phyloP scores from a whole-genome alignment of 2,329 filamentous ascomycete genomes.

The Neopestalotiopsis rosae region DNA sequence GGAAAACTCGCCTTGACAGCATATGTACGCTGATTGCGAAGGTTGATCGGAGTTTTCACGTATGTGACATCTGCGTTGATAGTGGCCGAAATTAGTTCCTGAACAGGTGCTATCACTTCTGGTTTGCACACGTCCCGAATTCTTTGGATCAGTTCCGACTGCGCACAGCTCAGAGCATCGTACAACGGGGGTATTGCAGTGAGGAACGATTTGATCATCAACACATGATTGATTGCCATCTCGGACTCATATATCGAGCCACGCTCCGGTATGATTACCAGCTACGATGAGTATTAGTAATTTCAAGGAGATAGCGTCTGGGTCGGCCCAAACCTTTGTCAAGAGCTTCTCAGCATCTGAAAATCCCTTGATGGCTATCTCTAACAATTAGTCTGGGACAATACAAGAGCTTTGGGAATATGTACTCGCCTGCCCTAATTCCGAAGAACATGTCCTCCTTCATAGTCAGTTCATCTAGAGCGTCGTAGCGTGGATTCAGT shows the following conservation, averaged over 20 bases:
- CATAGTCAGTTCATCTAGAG: constrained; percentile 79
- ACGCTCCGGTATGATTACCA: constrained; percentile 77
- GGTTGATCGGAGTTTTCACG: constrained; percentile 78
- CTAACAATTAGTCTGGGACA: constrained; percentile 10
- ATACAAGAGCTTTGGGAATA: too few relatives aligned
- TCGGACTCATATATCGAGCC: constrained; percentile 73
- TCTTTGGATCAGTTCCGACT: constrained; percentile 66
- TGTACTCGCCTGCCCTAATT: constrained; percentile 63
- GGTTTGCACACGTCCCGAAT: constrained; percentile 75
- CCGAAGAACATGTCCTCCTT: constrained; percentile 87
- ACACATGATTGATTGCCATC: constrained; percentile 83
- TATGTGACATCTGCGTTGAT: constrained; percentile 85
- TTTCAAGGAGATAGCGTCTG: constrained; percentile 24
- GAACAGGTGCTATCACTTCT: constrained; percentile 63
- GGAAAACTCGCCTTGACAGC: constrained; percentile 72
- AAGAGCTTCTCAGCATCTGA: constrained; percentile 81
- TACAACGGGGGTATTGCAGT: constrained; percentile 70
- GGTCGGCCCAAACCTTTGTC: constrained; percentile 61
- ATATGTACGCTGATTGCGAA: constrained; percentile 89
- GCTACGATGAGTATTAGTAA: constrained; percentile 46
- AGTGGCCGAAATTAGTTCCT: constrained; percentile 67
- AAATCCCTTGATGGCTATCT: constrained; percentile 72
- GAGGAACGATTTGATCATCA: constrained; percentile 86
- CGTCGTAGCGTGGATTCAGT: constrained; percentile 77
- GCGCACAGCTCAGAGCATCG: constrained; percentile 68